Evolutionary conservation across 495 filamentous ascomycete genomes (phyloP), one percentile per base, ranked within the genome.

Genomic region (Lasiosphaeriaceae sp.): DNA sequence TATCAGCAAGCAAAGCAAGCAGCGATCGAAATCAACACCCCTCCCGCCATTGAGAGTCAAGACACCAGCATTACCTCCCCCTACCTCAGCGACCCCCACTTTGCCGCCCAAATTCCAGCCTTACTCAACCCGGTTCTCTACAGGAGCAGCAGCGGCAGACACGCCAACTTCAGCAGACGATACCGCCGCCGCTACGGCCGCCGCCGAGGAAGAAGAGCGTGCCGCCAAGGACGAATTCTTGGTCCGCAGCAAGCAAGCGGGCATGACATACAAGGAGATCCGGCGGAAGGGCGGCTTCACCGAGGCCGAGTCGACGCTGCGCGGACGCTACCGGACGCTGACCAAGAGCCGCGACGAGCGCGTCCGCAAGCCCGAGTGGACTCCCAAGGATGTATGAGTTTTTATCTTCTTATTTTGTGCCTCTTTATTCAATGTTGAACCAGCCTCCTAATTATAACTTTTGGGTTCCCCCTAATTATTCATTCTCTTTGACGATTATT

Each of bases 281-380:
- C 86, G 85, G 47, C 66, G 66, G 5, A 60, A 76, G 6, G 87
- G 89, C 0, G 74, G 80, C 0, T 88, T 91, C 57, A 77, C 73
- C 9, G 90, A 93, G 65, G 89, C 91, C 11, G 92, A 96, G 67
- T 94, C 90, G 11, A 96, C 92, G 2, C 77, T 97, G 12, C 83
- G 92, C 16, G 92, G 92, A 1, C 77, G 92, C 11, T 89, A 83
- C 55, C 80, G 92, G 12, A 89, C 85, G 1, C 67, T 96, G 61
- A 96, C 89, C 1, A 96, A 96, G 71, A 64, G 76, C 1, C 88
- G 88, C 55, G 80, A 84, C 45, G 78, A 90, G 54, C 75, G 92
- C 3, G 84, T 93, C 2, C 73, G 92, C 20, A 91, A 86, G 67
- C 92, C 92, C 0, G 76, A 85, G 50, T 97, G 92, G 92, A 74